A percentile compares a stretch with the other conserved stretches of the same genome.
Conservation (phyloP, 768 basidiomycete species). For the Pleurotus ostreatus region DNA sequence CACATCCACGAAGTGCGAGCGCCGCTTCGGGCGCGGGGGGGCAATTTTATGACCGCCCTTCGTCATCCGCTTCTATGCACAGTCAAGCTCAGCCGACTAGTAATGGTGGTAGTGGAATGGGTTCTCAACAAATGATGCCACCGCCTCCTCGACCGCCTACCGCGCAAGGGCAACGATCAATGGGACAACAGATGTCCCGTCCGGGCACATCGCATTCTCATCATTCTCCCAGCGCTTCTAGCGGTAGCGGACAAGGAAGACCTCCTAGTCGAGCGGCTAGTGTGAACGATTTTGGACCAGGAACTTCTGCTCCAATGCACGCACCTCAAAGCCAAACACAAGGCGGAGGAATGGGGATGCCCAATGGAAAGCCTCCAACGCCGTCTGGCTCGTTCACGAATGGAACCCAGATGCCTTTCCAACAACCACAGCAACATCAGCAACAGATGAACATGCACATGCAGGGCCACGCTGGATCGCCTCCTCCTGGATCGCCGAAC, state of each 20-base stretch:
- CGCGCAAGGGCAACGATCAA: constrained; percentile 8
- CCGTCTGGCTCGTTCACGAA: neutral
- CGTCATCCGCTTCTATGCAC: constrained; percentile 8
- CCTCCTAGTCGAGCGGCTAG: constrained; percentile 3
- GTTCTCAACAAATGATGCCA: constrained; percentile 7
- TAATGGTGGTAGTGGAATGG: neutral
- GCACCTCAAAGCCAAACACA: neutral
- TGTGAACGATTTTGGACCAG: neutral
- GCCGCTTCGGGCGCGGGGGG: neutral
- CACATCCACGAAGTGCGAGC: neutral
- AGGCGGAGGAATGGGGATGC: neutral
- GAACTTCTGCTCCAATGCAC: neutral
- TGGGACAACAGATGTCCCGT: constrained; percentile 15
- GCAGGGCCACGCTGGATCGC: constrained; percentile 15
- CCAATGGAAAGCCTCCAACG: neutral
- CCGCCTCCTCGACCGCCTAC: constrained; percentile 10
- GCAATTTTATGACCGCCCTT: constrained; percentile 8
- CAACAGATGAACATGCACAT: constrained; percentile 7
- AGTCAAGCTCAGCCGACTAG: neutral
- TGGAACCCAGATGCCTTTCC: constrained; percentile 5
- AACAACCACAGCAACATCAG: constrained; percentile 6
- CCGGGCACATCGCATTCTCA: constrained; percentile 27
- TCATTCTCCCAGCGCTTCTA: constrained; percentile 25
- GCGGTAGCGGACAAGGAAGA: constrained; percentile 6
- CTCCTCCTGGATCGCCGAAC: constrained; percentile 8